phyloP scores from a whole-genome alignment of 83 land plant species.

The Diphasiastrum complanatum region DNA sequence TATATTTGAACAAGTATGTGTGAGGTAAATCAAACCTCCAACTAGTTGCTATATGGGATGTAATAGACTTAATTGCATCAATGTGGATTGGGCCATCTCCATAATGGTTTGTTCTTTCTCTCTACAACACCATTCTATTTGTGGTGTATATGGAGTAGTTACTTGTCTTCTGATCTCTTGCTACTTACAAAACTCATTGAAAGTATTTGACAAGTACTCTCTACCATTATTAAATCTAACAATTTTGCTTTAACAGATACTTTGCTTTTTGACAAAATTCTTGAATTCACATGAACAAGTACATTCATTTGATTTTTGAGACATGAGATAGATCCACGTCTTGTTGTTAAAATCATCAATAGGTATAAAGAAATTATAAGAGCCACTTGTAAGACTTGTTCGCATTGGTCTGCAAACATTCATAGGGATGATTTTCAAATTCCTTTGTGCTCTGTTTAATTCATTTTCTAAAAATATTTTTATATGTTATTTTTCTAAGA shows the following conservation, averaged over 20 bases:
- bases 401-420: conserved; percentile 11
- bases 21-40: too few relatives aligned
- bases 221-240: conserved; percentile 10
- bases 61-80: too few relatives aligned
- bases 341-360: conserved; percentile 18
- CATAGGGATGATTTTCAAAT: conserved; percentile 3
- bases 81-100: too few relatives aligned
- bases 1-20: too few relatives aligned
- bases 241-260: not conserved
- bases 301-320: conserved; percentile 1
- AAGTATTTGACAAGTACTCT: conserved; percentile 1
- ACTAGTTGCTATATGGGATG: too few relatives aligned
- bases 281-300: not conserved
- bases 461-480: too few relatives aligned
- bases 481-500: too few relatives aligned
- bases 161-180: too few relatives aligned
- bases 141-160: too few relatives aligned
- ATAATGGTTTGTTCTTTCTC: too few relatives aligned
- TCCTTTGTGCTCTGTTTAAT: not conserved
- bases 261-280: conserved; percentile 4
- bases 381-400: not conserved
- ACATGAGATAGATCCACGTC: conserved; percentile 14
- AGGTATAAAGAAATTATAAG: conserved; percentile 8
- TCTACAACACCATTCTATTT: too few relatives aligned
- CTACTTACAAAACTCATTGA: conserved; percentile 11